Conservation (phyloP, 2,329 filamentous ascomycete species). For the Penicillium sp. region DNA sequence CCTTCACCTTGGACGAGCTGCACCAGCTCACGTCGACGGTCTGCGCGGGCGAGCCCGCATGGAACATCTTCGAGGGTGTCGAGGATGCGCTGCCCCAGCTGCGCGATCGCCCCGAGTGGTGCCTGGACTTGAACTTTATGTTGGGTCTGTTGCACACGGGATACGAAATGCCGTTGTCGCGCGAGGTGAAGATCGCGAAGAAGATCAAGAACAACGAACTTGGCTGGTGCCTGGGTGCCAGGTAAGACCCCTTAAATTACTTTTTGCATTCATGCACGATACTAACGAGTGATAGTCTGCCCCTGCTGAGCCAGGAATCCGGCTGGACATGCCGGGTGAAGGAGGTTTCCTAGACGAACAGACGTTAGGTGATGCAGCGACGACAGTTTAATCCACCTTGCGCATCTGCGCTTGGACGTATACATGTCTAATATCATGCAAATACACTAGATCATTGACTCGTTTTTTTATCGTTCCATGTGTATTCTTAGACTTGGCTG, state of each 20-base stretch:
- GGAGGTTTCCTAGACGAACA: constrained; percentile 52
- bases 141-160: constrained; percentile 82
- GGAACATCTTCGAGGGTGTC: constrained; percentile 71
- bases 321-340: constrained; percentile 85
- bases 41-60: constrained; percentile 66
- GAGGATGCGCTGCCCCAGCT: constrained; percentile 68
- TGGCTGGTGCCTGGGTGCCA: constrained; percentile 94
- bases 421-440: too few species aligned
- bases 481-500: too few species aligned
- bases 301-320: constrained; percentile 68
- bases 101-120: constrained; percentile 73
- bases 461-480: too few species aligned
- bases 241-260: constrained; percentile 51
- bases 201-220: constrained; percentile 96
- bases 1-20: constrained; percentile 83
- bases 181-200: constrained; percentile 96
- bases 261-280: constrained; percentile 6
- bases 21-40: constrained; percentile 79
- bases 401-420: too few species aligned
- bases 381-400: too few species aligned
- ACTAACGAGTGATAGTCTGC: constrained; percentile 53
- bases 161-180: constrained; percentile 93
- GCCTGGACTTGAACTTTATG: constrained; percentile 95
- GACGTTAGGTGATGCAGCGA: too few species aligned
- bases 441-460: too few species aligned